phyloP scores from a whole-genome alignment of 805 yeast genomes.

The Ogataea minuta region DNA sequence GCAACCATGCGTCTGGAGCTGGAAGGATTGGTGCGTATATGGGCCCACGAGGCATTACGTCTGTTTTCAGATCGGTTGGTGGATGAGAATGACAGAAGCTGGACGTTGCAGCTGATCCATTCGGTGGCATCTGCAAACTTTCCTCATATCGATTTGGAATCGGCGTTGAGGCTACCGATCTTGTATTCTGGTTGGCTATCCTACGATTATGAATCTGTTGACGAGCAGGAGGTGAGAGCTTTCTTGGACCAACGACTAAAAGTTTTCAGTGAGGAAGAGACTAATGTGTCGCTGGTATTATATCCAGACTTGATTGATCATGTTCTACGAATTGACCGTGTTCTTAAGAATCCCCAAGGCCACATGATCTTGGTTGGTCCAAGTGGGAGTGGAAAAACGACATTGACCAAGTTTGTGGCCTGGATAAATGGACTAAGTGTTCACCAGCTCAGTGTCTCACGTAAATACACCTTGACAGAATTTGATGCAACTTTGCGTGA shows the following conservation, averaged over 20 bases:
- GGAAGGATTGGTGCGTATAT: conserved; percentile 53
- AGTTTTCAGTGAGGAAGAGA: conserved; percentile 77
- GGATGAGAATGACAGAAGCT: conserved; percentile 40
- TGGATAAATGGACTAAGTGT: conserved; percentile 83
- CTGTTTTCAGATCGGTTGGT: conserved; percentile 74
- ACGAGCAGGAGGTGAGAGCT: conserved; percentile 41
- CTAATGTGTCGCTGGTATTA: conserved; percentile 57
- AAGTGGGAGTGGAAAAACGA: conserved; percentile 77
- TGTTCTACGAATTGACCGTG: conserved; percentile 75
- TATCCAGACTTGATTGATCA: conserved; percentile 74
- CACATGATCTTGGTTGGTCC: conserved; percentile 85
- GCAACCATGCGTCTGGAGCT: conserved; percentile 32
- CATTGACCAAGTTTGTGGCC: conserved; percentile 75
- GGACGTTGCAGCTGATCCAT: conserved; percentile 45
- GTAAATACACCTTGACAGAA: conserved; percentile 53
- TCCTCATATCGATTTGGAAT: conserved; percentile 40
- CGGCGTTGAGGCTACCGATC: conserved; percentile 48
- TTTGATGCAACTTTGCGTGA: conserved; percentile 65
- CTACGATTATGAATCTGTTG: conserved; percentile 56
- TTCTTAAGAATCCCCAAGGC: conserved; percentile 81
- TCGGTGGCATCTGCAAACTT: conserved; percentile 40
- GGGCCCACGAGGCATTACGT: conserved; percentile 81
- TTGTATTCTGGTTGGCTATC: conserved; percentile 77
- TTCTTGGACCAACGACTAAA: conserved; percentile 65
- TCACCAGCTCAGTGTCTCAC: conserved; percentile 54